phyloP scores from a whole-genome alignment of 345 rosid genomes.

The Hibiscus syriacus region DNA sequence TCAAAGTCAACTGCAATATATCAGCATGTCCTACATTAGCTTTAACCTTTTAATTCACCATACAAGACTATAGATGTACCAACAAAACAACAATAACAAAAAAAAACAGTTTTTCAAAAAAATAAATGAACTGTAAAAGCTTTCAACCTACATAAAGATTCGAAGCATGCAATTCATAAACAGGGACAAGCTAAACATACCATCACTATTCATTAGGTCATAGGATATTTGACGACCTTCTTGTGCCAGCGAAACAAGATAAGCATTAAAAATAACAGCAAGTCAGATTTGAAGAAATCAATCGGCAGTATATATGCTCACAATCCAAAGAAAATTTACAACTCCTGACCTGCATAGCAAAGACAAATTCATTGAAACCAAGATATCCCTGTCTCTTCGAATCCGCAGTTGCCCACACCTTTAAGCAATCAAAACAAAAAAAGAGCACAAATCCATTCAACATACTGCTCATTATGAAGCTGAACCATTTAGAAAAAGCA shows the following conservation, averaged over 20 bases:
- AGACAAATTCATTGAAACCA: conserved; percentile 62
- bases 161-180: not conserved
- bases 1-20: conserved; percentile 49
- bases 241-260: conserved; percentile 71
- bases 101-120: not conserved
- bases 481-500: not conserved
- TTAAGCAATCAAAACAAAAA: conserved; percentile 5
- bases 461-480: not conserved
- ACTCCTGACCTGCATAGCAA: conserved; percentile 34
- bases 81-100: not conserved
- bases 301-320: not conserved
- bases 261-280: conserved; percentile 20
- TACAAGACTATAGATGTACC: not conserved
- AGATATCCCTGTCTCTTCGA: conserved; percentile 82
- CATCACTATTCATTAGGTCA: conserved; percentile 44
- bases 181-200: conserved; percentile 23
- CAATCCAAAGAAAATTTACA: not conserved
- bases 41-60: not conserved
- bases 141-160: not conserved
- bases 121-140: not conserved
- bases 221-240: conserved; percentile 54
- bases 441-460: not conserved
- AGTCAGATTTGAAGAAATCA: conserved; percentile 22
- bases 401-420: conserved; percentile 97
- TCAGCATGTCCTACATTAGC: not conserved